phyloP scores from a whole-genome alignment of 2,329 filamentous ascomycete species.

The Paraphoma sp. region DNA sequence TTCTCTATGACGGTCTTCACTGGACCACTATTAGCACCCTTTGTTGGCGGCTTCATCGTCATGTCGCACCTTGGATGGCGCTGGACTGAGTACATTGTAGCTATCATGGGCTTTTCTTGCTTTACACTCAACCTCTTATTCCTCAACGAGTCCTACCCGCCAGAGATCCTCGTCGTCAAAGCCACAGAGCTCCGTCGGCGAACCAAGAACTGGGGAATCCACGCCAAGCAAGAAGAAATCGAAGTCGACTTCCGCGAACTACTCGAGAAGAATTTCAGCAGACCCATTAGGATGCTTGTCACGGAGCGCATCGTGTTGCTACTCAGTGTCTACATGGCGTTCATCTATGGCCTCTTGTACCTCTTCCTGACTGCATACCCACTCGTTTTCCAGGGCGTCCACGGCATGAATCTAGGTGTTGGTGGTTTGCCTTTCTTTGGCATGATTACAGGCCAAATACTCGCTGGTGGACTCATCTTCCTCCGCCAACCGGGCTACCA shows the following conservation, averaged over 20 bases:
- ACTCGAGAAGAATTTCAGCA: conserved; percentile 61
- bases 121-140: conserved; percentile 60
- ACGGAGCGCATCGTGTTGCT: conserved; percentile 58
- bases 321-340: conserved; percentile 41
- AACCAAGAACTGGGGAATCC: conserved; percentile 68
- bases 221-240: conserved; percentile 63
- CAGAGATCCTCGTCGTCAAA: conserved; percentile 64
- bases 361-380: conserved; percentile 87
- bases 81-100: conserved; percentile 63
- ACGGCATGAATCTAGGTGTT: conserved; percentile 73
- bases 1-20: conserved; percentile 61
- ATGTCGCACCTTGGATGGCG: conserved; percentile 60
- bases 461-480: conserved; percentile 71
- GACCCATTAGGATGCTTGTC: conserved; percentile 57
- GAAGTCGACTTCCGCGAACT: conserved; percentile 59
- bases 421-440: conserved; percentile 85
- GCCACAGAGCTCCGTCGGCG: conserved; percentile 61
- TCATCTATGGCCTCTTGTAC: conserved; percentile 73
- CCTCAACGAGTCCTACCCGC: conserved; percentile 64
- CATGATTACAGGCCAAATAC: conserved; percentile 76
- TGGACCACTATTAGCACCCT: conserved; percentile 60
- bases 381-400: conserved; percentile 76
- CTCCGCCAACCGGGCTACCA: conserved; percentile 72
- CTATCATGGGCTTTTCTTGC: conserved; percentile 62
- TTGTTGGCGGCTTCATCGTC: conserved; percentile 63